Base-by-base conservation (phyloP, 2,329 filamentous ascomycete genomes). In the Fonsecaea pugnacius region DNA sequence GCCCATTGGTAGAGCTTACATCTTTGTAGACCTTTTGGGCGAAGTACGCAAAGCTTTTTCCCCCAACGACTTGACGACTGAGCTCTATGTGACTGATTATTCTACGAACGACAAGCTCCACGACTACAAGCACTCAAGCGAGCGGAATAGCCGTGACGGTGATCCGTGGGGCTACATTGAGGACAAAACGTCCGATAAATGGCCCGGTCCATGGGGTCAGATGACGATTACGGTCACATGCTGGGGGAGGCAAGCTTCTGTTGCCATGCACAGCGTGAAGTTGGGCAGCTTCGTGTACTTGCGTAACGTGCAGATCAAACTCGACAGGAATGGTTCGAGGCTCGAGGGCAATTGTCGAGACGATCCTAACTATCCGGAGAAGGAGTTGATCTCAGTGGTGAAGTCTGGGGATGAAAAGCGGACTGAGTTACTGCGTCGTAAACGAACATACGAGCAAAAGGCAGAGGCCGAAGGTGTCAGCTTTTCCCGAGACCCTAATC, bases 21-120 rank as follows among this genome's bases (percentile, higher is more conserved):
- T 71, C 0, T 96, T 89, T 72, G 86, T 84, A 70, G 87, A 96
- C 73, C 73, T 96, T 1, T 79, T 91, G 18, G 92, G 85, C 1
- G 84, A 93, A 72, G 85, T 96, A 2, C 83, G 92, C 53, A 87
- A 83, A 69, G 78, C 82, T 0, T 85, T 80, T 69, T 72, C 77
- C 27, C 35, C 16, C 14, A 74, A 71, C 30, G 75, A 77, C 43
- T 81, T 83, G 30, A 84, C 77, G 62, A 76, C 85, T 12, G 85
- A 86, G 4, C 68, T 96, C 0, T 92, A 92, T 80, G 79, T 96
- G 18, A 90, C 91, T 0, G 93, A 97, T 75, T 96, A 93, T 75
- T 96, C 92, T 0, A 78, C 85, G 57, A 91, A 97, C 71, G 72
- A 80, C 0, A 65, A 72, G 0, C 87, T 97, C 63, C 88, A 83